Evolutionary conservation across 1,284 basidiomycete genomes (phyloP), one percentile per base, ranked within the genome.

Genomic region (Vanrija pseudolonga): DNA sequence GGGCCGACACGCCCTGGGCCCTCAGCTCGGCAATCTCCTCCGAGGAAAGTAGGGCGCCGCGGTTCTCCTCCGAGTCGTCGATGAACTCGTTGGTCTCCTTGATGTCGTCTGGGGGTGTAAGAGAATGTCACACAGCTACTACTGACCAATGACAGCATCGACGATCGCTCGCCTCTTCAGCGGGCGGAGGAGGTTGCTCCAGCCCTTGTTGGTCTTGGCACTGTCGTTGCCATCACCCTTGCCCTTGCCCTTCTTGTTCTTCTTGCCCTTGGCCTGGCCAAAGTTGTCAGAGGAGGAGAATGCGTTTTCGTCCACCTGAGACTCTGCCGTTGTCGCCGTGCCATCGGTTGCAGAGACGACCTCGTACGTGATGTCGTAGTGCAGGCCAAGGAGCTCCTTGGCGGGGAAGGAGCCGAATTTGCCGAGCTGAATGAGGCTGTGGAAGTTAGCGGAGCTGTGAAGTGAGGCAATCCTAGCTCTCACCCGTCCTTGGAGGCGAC

Each of bases 11-110:
- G 4, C 74, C 76, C 51, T 75, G 66, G 0, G 67, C 67, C 45
- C 67, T 55, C 57, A 96, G 76, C 6, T 82, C 80, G 65, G 88
- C 83, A 43, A 95, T 94, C 72, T 95, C 91, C 49, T 84, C 83
- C 37, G 84, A 75, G 0, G 88, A 89, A 58, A 94, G 70, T 28
- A 89, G 86, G 4, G 58, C 55, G 6, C 36, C 47, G 3, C 89
- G 83, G 64, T 83, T 82, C 67, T 86, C 80, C 40, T 69, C 65
- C 22, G 63, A 56, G 54, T 85, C 87, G 61, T 90, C 90, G 48
- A 74, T 74, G 50, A 73, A 68, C 56, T 74, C 71, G 57, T 74
- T 74, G 9, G 72, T 74, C 60, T 74, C 72, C 36, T 61, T 66
- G 42, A 74, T 69, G 48, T 74, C 72, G 38, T 74, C 72, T 71